Evolutionary conservation across 805 yeast genomes (phyloP), one percentile per base, ranked within the genome.

Genomic region (Lipomyces starkeyi): DNA sequence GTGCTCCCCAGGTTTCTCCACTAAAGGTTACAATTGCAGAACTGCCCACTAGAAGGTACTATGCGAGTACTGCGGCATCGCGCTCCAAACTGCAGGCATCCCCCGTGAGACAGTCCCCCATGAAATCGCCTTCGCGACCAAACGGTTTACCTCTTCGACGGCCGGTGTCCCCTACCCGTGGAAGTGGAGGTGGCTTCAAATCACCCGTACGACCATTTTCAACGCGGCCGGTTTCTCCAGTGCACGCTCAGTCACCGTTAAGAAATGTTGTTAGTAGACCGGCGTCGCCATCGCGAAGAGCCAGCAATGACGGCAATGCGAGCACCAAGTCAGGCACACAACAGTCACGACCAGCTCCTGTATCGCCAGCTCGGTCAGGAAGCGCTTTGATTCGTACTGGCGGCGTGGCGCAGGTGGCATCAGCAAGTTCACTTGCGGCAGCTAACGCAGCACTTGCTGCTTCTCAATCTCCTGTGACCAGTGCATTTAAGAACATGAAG

Each of bases 401-500:
- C 17, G 56, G 56, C 27, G 34, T 25, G 27, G 2, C 68, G 29
- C 64, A 61, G 58, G 35, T 67, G 22, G 27, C 61, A 25, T 53
- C 56, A 25, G 63, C 61, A 52, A 54, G 63, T n/a, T 63, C 63
- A 14, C 27, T 40, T 27, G 67, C 59, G 8, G 62, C 66, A 11
- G 47, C 63, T 4, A 58, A 67, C 4, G 62, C 67, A 17, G 53
- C 56, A 1, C 66, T 56, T 8, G 67, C 61, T 9, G 43, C 58
- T n/a, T 63, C 59, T 8, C 63, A 67, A 27, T 67, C 70, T 2
- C 70, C 70, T 2, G 43, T 67, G 32, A 53, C 63, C 32, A 63
- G 63, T 49, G 65, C 67, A 17, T 35, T 71, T 32, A 37, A 58
- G 37, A 63, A 57, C 47, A 61, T 69, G 70, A 71, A 66, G 64